phyloP scores from a whole-genome alignment of 345 rosid species.

The Ceriops zippeliana region DNA sequence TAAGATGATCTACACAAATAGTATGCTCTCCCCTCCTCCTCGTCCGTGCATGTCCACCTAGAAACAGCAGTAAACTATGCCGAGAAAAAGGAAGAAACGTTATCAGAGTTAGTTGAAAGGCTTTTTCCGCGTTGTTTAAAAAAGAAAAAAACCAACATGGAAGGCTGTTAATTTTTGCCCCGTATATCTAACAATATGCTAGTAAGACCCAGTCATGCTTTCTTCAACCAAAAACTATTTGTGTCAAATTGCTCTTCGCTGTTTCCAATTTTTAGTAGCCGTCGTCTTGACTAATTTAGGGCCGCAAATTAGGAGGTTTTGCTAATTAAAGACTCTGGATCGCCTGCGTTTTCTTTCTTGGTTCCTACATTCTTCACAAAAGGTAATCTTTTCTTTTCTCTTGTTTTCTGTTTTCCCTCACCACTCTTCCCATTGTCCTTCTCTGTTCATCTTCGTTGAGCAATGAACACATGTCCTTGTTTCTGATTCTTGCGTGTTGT shows the following conservation, averaged over 20 bases:
- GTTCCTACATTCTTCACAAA: constrained; percentile 5
- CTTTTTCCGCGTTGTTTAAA: neutral
- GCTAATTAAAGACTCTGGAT: neutral
- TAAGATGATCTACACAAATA: too few relatives aligned
- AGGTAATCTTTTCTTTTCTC: neutral
- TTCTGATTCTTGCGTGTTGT: neutral
- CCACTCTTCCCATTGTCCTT: neutral
- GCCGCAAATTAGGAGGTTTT: neutral
- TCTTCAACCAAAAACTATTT: constrained; percentile 6
- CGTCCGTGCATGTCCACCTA: neutral
- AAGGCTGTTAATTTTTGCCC: too few relatives aligned
- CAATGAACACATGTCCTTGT: constrained; percentile 2
- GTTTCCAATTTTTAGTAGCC: neutral
- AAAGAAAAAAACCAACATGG: too few relatives aligned
- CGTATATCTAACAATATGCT: too few relatives aligned
- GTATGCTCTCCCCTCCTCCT: too few relatives aligned
- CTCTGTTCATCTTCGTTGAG: neutral
- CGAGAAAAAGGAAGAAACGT: constrained; percentile 12
- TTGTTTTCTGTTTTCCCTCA: neutral
- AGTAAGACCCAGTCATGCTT: too few relatives aligned
- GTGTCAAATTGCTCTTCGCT: neutral
- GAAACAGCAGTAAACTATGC: neutral
- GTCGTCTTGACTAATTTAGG: neutral
- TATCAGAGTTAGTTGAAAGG: constrained; percentile 3
- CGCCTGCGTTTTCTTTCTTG: neutral